Evolutionary conservation across 345 rosid species (phyloP), one percentile per base, ranked within the genome.

Genomic region (Eucalyptus regnans): DNA sequence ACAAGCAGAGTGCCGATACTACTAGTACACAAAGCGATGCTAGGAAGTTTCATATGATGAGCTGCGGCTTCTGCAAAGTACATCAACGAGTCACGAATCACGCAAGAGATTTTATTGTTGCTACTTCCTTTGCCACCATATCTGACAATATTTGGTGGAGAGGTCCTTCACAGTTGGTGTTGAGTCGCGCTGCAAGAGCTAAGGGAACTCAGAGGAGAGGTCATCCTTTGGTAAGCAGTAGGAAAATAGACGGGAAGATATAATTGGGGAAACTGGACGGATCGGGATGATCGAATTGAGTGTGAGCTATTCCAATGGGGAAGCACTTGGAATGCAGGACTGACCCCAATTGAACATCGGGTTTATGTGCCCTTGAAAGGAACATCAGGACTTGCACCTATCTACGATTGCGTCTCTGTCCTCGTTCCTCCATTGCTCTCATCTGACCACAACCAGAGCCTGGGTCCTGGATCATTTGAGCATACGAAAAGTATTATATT

Each of bases 301-400:
- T 37, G 44, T 16, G 44, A 68, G 25, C 23, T 68, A 33, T 68
- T 0, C 20, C 44, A 15, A 17, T 33, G 80, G 44, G 10, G 80
- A 68, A 68, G 80, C 80, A 41, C 80, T 33, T 33, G 80, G 80
- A 68, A 68, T 33, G 80, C 80, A 17, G 44, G 80, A 33, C 23
- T 17, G 44, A 18, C 23, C 0, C 9, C 23, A 52, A 52, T 18
- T 18, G 56, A 52, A 9, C 23, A 50, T 16, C 20, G 52, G 52
- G 52, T 0, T 50, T 50, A 50, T 50, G 52, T 50, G 56, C 56
- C 56, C 56, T 52, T 52, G 23, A 52, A 52, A 52, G 9, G 56
- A 52, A 52, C 0, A 52, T 52, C 2, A 1, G 23, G 56, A 52
- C 23, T 52, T 0, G 0, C 56, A 1, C 56, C 56, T 52, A 52